Evolutionary conservation across 495 filamentous ascomycete genomes (phyloP), one percentile per base, ranked within the genome.

Genomic region (Aspergillus sparsus): DNA sequence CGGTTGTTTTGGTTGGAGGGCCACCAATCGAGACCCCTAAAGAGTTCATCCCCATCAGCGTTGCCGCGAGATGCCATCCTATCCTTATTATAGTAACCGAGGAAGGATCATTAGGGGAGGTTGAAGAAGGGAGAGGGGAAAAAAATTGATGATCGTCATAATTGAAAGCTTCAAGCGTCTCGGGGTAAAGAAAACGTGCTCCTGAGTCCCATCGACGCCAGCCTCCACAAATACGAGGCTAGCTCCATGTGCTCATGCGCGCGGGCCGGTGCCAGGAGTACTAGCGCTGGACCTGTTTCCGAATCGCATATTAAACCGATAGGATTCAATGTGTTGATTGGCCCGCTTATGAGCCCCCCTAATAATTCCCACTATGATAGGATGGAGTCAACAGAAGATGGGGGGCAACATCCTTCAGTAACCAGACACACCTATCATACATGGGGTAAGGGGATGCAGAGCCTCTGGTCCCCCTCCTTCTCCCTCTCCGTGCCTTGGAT

Each of bases 11-110:
- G 12, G 27, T 47, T 47, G n/a, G 44, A 18, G 5, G 44, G 16
- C 44, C 53, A 46, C 58, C 58, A 60, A 60, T 54, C 50, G 41
- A 60, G 32, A 36, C 53, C 58, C n/a, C 41, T n/a, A 4, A 54
- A 51, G 50, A 60, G n/a, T 13, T 13, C 42, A 15, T 49, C 8
- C 27, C 53, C 50, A 21, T 54, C 50, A 7, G 31, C 41, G 34
- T 50, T 60, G 32, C 27, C 45, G 2, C 42, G 15, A 8, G 58
- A 54, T 12, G 57, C 49, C 57, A 60, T 60, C 11, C 44, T 53
- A 32, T 18, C 37, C n/a, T 21, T 15, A 18, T 5, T 18, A 6
- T 21, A n/a, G 44, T 21, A 9, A 41, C 11, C 37, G 37, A 41
- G 21, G 21, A 27, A 27, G 21, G 3, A 27, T 27, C 21, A 41